These are phyloP conservation scores for Blastobotrys buckinghamii DNA, from an alignment of 1,139 yeast species.

Conservation along the genomic window DNA sequence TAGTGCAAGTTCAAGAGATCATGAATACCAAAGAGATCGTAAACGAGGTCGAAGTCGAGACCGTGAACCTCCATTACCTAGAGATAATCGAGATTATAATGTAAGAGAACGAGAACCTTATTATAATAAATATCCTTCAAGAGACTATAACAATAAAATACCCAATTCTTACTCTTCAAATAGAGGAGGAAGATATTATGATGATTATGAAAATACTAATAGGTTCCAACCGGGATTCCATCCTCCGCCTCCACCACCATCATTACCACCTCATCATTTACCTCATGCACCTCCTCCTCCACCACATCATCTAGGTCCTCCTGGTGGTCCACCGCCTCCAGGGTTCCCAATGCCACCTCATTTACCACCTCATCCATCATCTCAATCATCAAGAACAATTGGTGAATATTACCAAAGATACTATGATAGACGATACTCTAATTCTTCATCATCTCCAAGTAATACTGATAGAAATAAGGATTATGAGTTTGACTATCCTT, in stretches of 20 bases:
- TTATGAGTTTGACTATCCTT: conserved; percentile 5
- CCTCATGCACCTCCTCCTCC: neutral
- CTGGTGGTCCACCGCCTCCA: no score
- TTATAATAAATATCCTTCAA: conserved; percentile 4
- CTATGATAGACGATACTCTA: neutral
- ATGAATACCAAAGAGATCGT: neutral
- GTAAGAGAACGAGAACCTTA: conserved; percentile 3
- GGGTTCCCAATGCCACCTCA: no score
- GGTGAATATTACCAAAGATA: conserved; percentile 2
- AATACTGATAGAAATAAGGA: conserved; percentile 3
- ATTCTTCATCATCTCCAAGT: no score
- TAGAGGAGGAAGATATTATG: neutral
- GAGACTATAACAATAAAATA: conserved; percentile 2
- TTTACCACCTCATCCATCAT: neutral
- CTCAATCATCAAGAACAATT: neutral
- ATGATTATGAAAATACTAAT: conserved; percentile 3
- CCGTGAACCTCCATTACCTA: conserved; percentile 1
- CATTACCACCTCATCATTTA: neutral
- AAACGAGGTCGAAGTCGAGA: conserved; percentile 9
- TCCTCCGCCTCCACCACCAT: conserved; percentile 1
- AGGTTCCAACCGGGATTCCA: neutral
- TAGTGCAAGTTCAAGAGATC: conserved; percentile 1
- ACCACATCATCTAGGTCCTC: neutral
- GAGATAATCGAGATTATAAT: conserved; percentile 5
- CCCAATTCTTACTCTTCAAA: conserved; percentile 3